Conservation (phyloP, 2,329 filamentous ascomycete genomes). For the Annulohypoxylon truncatum region DNA sequence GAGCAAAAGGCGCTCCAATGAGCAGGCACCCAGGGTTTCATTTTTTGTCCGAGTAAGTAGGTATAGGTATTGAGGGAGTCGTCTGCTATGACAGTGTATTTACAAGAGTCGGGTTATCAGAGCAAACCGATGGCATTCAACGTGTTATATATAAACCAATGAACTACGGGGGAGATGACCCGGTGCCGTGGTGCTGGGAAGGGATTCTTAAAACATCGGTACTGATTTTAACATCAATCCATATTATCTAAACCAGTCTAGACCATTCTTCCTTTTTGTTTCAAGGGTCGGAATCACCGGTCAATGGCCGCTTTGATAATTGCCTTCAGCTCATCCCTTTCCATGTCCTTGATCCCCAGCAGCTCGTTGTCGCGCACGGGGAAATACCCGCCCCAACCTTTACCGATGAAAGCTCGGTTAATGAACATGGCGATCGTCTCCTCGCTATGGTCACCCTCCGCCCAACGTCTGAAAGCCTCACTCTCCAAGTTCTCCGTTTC, state of each 20-base stretch:
- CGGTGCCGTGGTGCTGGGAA: slow-evolving; percentile 29
- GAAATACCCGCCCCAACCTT: slow-evolving; percentile 42
- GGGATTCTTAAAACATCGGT: slow-evolving; percentile 13
- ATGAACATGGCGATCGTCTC: slow-evolving; percentile 43
- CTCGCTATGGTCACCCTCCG: slow-evolving; percentile 41
- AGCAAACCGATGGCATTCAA: slow-evolving; percentile 8
- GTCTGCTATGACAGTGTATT: neutral
- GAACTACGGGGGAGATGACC: slow-evolving; percentile 11
- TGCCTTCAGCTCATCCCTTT: slow-evolving; percentile 35
- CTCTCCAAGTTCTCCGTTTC: slow-evolving; percentile 35
- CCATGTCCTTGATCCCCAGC: slow-evolving; percentile 37
- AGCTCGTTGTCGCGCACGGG: slow-evolving; percentile 38
- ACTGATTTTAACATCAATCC: slow-evolving; percentile 12
- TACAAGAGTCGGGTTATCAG: neutral
- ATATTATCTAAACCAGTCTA: too few relatives aligned
- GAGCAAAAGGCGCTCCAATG: slow-evolving; percentile 27
- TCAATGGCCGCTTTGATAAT: slow-evolving; percentile 39
- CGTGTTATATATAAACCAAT: slow-evolving; percentile 19
- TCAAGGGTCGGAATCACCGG: slow-evolving; percentile 15
- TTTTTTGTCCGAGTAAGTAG: slow-evolving; percentile 13
- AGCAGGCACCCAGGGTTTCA: slow-evolving; percentile 28
- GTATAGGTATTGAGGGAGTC: neutral
- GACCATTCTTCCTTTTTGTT: slow-evolving; percentile 21
- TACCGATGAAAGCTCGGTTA: slow-evolving; percentile 40
- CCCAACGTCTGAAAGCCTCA: slow-evolving; percentile 35